Evolutionary conservation across 176 grass and related monocot species (phyloP).

Genomic region (Metroxylon sagu): DNA sequence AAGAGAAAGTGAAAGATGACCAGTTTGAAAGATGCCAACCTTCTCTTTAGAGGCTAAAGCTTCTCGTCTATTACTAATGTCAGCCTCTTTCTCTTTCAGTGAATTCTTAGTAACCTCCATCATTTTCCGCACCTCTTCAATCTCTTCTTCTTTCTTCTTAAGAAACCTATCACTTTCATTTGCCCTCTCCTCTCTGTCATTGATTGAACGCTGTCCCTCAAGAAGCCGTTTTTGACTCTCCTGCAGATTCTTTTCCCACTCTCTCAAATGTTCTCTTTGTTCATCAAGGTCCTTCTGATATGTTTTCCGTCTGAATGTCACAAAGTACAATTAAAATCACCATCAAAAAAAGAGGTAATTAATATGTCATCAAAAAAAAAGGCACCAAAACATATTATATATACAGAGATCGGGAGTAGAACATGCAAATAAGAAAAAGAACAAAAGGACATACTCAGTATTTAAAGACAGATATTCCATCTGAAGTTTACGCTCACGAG

Average conservation of each 20-base stretch:
- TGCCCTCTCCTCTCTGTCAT: slow-evolving; percentile 80
- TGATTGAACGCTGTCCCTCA: slow-evolving; percentile 67
- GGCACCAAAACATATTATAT: too few species aligned
- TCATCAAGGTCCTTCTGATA: slow-evolving; percentile 63
- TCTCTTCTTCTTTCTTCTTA: slow-evolving; percentile 61
- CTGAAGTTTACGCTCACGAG: slow-evolving; percentile 71
- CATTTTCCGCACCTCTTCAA: slow-evolving; percentile 58
- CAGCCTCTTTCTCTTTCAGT: slow-evolving; percentile 67
- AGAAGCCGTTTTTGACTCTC: slow-evolving; percentile 84
- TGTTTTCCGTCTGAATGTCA: slow-evolving; percentile 41
- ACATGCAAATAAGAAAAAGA: neutral
- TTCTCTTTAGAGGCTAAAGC: slow-evolving; percentile 60
- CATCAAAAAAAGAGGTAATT: slow-evolving; percentile 5
- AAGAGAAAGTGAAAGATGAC: neutral
- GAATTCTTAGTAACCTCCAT: slow-evolving; percentile 38
- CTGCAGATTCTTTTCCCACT: slow-evolving; percentile 79
- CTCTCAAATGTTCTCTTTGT: slow-evolving; percentile 54
- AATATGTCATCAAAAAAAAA: neutral
- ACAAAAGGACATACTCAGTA: slow-evolving; percentile 40
- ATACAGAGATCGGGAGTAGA: too few species aligned
- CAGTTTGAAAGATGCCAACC: slow-evolving; percentile 22
- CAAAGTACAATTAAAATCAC: slow-evolving; percentile 10
- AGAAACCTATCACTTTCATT: slow-evolving; percentile 58
- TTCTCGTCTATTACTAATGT: slow-evolving; percentile 44
- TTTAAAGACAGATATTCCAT: slow-evolving; percentile 81